These are phyloP conservation scores for Podila verticillata DNA, from an alignment of 192 early-diverging fungal genomes.

Conservation along the genomic window DNA sequence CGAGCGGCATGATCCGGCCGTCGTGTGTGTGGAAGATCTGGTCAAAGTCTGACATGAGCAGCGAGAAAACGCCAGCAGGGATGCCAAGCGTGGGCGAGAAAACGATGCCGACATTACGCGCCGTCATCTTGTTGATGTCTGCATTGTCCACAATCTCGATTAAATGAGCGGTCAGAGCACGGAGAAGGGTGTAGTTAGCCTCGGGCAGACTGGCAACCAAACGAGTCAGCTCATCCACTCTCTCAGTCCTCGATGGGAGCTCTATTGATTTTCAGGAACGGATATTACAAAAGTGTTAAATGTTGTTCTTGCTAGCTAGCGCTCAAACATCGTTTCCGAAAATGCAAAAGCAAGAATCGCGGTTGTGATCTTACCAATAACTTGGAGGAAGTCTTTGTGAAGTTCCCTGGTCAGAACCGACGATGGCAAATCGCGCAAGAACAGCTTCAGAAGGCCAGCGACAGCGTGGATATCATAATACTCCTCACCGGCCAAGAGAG, in stretches of 20 bases:
- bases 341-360: background rate
- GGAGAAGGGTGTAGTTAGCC: constrained; percentile 90
- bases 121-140: constrained; percentile 93
- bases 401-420: constrained; percentile 92
- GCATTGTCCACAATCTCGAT: constrained; percentile 87
- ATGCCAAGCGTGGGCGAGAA: constrained; percentile 95
- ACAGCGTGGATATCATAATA: constrained; percentile 95
- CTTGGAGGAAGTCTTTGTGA: constrained; percentile 83
- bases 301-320: no score
- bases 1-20: constrained; percentile 58
- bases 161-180: constrained; percentile 89
- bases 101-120: constrained; percentile 95
- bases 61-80: constrained; percentile 91
- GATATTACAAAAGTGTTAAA: background rate
- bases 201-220: constrained; percentile 83
- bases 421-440: constrained; percentile 86
- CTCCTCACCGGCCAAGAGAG: constrained; percentile 66
- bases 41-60: constrained; percentile 92
- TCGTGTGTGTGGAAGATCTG: constrained; percentile 83
- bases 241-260: constrained; percentile 79
- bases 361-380: constrained; percentile 66
- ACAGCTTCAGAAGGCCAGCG: constrained; percentile 91
- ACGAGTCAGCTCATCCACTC: constrained; percentile 83
- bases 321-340: background rate
- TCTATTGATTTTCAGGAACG: constrained; percentile 56